A percentile compares a stretch with the other conserved stretches of the same genome.
These are phyloP conservation scores for Russula ochroleuca DNA, from an alignment of 768 basidiomycete genomes.

Conservation along the genomic window DNA sequence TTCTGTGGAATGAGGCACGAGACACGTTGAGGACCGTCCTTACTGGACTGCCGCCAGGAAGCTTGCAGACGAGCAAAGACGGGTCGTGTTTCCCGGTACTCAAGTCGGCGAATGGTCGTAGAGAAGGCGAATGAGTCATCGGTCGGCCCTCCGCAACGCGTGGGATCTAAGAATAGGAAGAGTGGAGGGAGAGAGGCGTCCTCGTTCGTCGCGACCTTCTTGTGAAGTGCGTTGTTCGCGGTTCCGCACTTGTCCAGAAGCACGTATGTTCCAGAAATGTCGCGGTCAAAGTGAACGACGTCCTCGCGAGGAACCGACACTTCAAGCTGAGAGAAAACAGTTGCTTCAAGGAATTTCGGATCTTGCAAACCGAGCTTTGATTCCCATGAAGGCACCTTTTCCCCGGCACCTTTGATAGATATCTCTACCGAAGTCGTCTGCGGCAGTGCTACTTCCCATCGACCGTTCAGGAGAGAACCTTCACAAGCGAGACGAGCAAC, in stretches of 20 bases:
- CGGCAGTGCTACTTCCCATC: slow-evolving; percentile 81
- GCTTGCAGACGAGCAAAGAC: slow-evolving; percentile 67
- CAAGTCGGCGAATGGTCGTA: slow-evolving; percentile 67
- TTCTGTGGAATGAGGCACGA: slow-evolving; percentile 55
- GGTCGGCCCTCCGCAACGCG: slow-evolving; percentile 64
- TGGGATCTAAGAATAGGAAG: slow-evolving; percentile 83
- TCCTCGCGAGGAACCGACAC: slow-evolving; percentile 53
- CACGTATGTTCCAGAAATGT: slow-evolving; percentile 74
- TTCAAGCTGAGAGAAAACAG: slow-evolving; percentile 62
- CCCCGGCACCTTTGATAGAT: slow-evolving; percentile 59
- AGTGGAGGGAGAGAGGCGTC: slow-evolving; percentile 56
- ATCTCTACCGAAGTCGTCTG: slow-evolving; percentile 50
- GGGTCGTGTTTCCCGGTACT: slow-evolving; percentile 77
- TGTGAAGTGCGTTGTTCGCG: slow-evolving; percentile 79
- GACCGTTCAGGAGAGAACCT: slow-evolving; percentile 57
- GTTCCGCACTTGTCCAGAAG: slow-evolving; percentile 86
- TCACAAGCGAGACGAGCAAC: slow-evolving; percentile 67
- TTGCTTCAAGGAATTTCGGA: slow-evolving; percentile 60
- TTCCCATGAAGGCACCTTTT: slow-evolving; percentile 81
- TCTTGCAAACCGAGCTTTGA: slow-evolving; percentile 67
- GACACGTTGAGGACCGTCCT: slow-evolving; percentile 47
- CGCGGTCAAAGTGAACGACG: slow-evolving; percentile 57
- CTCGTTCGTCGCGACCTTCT: slow-evolving; percentile 43
- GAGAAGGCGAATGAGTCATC: slow-evolving; percentile 87
- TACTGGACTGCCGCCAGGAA: slow-evolving; percentile 71